Evolutionary conservation across 1,284 basidiomycete genomes (phyloP).

Genomic region (Leccinum insigne): DNA sequence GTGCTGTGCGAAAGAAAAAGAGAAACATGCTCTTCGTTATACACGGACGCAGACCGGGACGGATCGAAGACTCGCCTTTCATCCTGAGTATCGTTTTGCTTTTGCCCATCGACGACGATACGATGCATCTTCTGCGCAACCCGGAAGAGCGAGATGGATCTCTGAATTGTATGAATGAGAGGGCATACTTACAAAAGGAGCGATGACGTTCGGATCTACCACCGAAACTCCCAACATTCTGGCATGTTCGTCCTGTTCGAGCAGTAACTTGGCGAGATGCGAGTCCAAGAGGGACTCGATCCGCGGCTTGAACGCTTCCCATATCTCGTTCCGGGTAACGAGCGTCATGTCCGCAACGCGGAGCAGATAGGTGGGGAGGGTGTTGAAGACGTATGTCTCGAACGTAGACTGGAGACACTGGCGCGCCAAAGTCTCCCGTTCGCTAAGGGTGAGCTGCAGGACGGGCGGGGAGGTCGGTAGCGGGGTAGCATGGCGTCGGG

Average conservation of each 20-base stretch:
- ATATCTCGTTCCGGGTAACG: constrained; percentile 24
- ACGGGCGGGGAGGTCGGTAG: constrained; percentile 17
- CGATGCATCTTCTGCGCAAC: too few species aligned
- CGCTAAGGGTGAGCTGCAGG: constrained; percentile 22
- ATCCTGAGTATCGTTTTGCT: too few species aligned
- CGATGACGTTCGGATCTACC: neutral
- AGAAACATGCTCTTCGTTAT: too few species aligned
- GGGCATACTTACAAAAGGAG: too few species aligned
- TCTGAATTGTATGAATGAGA: too few species aligned
- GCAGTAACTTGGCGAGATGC: constrained; percentile 24
- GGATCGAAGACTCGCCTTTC: too few species aligned
- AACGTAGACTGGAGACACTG: constrained; percentile 24
- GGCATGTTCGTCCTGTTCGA: constrained; percentile 28
- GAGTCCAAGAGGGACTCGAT: constrained; percentile 24
- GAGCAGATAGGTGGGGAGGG: constrained; percentile 24
- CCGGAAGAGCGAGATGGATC: neutral
- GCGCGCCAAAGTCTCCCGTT: constrained; percentile 22
- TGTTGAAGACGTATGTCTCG: constrained; percentile 28
- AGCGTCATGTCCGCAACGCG: constrained; percentile 24
- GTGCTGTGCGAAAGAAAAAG: too few species aligned
- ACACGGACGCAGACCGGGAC: too few species aligned
- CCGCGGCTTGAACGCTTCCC: constrained; percentile 24
- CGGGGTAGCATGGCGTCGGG: neutral
- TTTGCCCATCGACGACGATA: too few species aligned
- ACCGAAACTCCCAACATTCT: constrained; percentile 25